These are phyloP conservation scores for Grammothele lineata DNA, from an alignment of 768 basidiomycete genomes.

Conservation along the genomic window DNA sequence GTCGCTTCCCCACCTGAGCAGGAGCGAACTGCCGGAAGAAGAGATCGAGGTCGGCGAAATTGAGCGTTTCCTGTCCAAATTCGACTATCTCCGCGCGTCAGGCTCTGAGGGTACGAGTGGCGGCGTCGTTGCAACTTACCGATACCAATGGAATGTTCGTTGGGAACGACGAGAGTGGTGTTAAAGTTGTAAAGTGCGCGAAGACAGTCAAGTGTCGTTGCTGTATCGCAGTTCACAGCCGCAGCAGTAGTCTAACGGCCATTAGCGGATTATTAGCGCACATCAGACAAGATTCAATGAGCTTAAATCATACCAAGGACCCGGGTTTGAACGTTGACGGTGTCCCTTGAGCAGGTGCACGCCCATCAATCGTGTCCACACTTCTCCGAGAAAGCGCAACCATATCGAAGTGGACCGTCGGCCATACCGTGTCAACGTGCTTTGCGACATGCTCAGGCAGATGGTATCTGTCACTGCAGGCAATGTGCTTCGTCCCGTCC, in stretches of 20 bases:
- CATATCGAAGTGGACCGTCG: constrained; percentile 59
- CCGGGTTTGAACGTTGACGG: too few relatives aligned
- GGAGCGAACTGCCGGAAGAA: constrained; percentile 38
- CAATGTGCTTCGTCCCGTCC: constrained; percentile 45
- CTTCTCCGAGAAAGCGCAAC: not conserved
- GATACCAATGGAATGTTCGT: constrained; percentile 26
- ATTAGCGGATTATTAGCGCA: too few relatives aligned
- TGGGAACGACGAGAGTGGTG: constrained; percentile 16
- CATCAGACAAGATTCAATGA: too few relatives aligned
- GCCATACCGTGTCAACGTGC: constrained; percentile 65
- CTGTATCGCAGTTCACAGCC: constrained; percentile 16
- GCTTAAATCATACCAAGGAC: too few relatives aligned
- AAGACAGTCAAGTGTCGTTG: constrained; percentile 27
- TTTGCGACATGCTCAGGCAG: constrained; percentile 53
- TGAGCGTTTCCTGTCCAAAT: constrained; percentile 36
- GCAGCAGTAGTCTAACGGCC: too few relatives aligned
- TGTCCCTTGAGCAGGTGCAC: too few relatives aligned
- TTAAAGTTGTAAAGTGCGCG: constrained; percentile 27
- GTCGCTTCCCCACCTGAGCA: constrained; percentile 33
- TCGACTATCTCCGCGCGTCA: constrained; percentile 28
- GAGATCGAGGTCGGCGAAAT: constrained; percentile 36
- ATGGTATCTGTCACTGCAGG: constrained; percentile 58
- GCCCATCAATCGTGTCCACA: too few relatives aligned
- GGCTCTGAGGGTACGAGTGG: too few relatives aligned
- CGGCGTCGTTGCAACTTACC: constrained; percentile 15